Evolutionary conservation across 2,329 filamentous ascomycete genomes (phyloP).

Genomic region (Colletotrichum acutatum): DNA sequence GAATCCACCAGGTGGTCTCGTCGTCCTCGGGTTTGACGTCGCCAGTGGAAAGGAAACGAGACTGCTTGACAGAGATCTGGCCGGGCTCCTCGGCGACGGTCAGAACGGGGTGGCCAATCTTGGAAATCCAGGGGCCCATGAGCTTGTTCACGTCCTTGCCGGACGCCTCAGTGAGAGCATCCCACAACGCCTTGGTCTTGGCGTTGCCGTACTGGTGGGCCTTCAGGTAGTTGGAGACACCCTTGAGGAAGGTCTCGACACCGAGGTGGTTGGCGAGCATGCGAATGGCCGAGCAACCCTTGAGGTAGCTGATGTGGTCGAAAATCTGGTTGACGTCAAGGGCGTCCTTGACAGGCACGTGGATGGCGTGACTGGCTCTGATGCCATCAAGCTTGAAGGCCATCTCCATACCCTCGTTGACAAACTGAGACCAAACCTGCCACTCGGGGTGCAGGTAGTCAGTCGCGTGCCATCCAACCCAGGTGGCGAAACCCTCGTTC

Average conservation of each 20-base stretch:
- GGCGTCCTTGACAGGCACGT: conserved; percentile 92
- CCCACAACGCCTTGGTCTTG: conserved; percentile 91
- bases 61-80: conserved; percentile 85
- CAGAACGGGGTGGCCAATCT: conserved; percentile 93
- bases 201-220: conserved; percentile 90
- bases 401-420: conserved; percentile 92
- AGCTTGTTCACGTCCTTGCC: conserved; percentile 86
- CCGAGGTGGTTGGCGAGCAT: conserved; percentile 95
- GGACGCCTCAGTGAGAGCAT: conserved; percentile 86
- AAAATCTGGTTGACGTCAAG: conserved; percentile 97
- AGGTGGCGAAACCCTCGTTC: conserved; percentile 97
- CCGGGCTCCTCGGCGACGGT: conserved; percentile 86
- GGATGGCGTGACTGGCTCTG: conserved; percentile 93
- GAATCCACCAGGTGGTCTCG: conserved; percentile 94
- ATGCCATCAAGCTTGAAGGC: conserved; percentile 91
- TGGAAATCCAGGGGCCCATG: conserved; percentile 95
- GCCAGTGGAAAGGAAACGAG: conserved; percentile 89
- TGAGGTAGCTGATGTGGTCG: conserved; percentile 94
- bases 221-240: conserved; percentile 90
- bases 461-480: conserved; percentile 95
- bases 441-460: conserved; percentile 95
- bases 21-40: conserved; percentile 94
- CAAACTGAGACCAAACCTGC: conserved; percentile 98
- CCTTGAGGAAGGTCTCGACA: conserved; percentile 87
- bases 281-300: conserved; percentile 94